These are phyloP conservation scores for Trichoderma erinaceum DNA, from an alignment of 495 filamentous ascomycete genomes.

Conservation along the genomic window DNA sequence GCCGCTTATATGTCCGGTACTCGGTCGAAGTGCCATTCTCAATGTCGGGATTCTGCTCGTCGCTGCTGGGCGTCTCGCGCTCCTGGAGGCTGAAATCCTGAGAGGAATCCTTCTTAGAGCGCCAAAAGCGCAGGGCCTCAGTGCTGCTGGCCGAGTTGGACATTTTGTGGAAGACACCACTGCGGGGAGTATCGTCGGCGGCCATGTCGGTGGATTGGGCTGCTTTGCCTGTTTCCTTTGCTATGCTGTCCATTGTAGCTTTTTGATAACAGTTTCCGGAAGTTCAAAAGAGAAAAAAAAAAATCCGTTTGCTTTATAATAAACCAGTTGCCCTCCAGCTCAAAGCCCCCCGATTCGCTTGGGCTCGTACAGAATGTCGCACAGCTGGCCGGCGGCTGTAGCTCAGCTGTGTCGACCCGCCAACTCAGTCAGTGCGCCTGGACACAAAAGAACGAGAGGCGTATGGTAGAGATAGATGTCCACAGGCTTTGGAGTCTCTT, in stretches of 20 bases:
- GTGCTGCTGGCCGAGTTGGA: conserved; percentile 4
- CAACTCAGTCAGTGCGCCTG: background rate
- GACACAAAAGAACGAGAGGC: background rate
- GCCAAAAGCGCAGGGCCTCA: background rate
- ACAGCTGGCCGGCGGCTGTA: background rate
- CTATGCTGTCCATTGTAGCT: background rate
- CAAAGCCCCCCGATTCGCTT: background rate
- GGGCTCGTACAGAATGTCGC: background rate
- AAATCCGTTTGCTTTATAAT: background rate
- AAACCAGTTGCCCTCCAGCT: background rate
- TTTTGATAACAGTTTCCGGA: background rate
- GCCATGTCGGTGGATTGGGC: background rate
- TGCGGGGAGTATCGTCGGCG: background rate
- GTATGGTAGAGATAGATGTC: background rate
- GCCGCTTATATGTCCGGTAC: conserved; percentile 79
- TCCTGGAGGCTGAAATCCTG: conserved; percentile 2
- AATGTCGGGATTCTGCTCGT: conserved; percentile 14
- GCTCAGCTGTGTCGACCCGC: background rate
- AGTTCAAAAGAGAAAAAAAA: background rate
- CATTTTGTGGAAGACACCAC: conserved; percentile 8
- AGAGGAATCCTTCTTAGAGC: conserved; percentile 1
- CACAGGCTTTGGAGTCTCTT: background rate
- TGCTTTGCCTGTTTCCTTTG: background rate
- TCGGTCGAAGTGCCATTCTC: conserved; percentile 17
- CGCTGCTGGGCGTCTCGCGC: background rate